Base-by-base conservation (phyloP, 1,139 yeast species). In the Spencermartinsiella ligniputridi region DNA sequence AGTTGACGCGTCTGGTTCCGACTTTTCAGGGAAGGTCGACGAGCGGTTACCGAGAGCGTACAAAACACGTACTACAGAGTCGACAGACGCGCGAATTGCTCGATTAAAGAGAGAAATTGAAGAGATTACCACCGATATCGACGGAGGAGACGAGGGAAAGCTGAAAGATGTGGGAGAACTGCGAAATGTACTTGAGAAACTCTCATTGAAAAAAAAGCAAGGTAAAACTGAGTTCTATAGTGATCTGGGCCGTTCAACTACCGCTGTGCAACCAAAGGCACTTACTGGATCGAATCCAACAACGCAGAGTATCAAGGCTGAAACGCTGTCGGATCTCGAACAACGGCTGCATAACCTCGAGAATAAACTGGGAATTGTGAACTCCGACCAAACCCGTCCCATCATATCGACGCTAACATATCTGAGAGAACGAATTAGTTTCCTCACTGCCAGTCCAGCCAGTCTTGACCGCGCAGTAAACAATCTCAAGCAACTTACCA, bases 91-190 rank as follows among this genome's bases (percentile, higher is more conserved):
- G 54, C 71, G 68, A 50, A 51, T 79, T 32, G 67, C 69, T 1
- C 56, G 83, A 41, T 69, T 79, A 30, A 57, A 66, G 25, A 55
- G 68, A 24, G 82, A 77, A 50, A 58, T 78, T 35, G 67, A 67
- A 27, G 78, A 74, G 45, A 55, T 75, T 3, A 51, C 54, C 13
- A 52, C 45, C 16, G 52, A 47, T 34, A 42, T 51, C 32, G 41
- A 24, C 13, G 49, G 46, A 16, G 46, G 47, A 20, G 41, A 19
- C 17, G 41, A 3, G 48, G 42, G 47, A 48, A 39, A 39, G 42
- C 39, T 20, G 45, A 42, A 11, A 18, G 45, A 24, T 51, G 53
- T 38, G 34, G 45, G 13, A 46, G 51, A 20, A 6, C 53, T 32
- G 44, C 48, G 6, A 48, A 51, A 38, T 51, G 51, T 37, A 13